Evolutionary conservation across 805 yeast genomes (phyloP), one percentile per base, ranked within the genome.

Genomic region (Kodamaea kakaduensis): DNA sequence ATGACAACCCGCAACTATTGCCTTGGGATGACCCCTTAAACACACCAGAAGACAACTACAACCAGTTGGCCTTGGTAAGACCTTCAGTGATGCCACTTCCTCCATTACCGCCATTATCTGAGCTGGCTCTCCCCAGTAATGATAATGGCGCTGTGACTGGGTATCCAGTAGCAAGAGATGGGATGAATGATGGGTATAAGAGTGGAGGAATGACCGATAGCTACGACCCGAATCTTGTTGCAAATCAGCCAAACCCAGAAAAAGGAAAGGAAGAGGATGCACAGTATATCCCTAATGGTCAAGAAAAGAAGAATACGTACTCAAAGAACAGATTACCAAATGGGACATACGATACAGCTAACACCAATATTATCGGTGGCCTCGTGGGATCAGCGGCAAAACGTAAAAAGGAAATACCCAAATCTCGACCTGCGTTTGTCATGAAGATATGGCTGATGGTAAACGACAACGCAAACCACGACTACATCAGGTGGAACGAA

Each of bases 361-460:
- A 17, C 8, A 16, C 19, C 14, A 15, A 15, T 16, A 15, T 20
- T 21, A 27, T 10, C 9, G 21, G 18, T 15, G 6, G 6, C 10
- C 21, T 9, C 21, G n/a, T 13, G 12, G 31, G 12, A 14, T 7
- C 25, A n/a, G 18, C 12, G 18, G 14, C 16, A 7, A 62, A 55
- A 39, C 52, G 53, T 22, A 56, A 54, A 36, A 61, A 62, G 41
- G 69, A 64, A 18, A 38, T 45, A 1, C 63, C 69, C n/a, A 82
- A 81, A 50, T 52, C 78, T 0, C 67, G 87, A 35, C 95, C 97
- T 1, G 94, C 95, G 0, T 93, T 93, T 63, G 96, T 93, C 7
- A 77, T 81, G 69, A 93, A 93, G 58, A 65, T 93, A 13, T 90
- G 98, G 98, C 74, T 81, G 23, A 93, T 93, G 96, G 88, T 93